phyloP scores from a whole-genome alignment of 805 yeast genomes.

The Wickerhamomyces kurtzmanii region DNA sequence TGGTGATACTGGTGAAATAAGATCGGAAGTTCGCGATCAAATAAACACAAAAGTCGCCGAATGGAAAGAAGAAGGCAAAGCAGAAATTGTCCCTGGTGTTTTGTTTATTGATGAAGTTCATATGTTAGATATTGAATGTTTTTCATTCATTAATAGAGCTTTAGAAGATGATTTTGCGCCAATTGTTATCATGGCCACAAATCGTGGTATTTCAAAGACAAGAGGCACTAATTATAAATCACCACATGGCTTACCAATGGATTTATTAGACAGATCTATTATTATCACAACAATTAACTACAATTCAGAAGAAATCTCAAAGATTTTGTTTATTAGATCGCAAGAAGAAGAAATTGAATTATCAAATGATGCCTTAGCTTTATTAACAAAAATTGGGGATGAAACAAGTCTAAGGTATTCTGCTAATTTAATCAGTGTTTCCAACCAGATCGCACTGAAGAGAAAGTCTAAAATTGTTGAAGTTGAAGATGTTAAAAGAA shows the following conservation, averaged over 20 bases:
- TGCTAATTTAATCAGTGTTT: slow-evolving; percentile 80
- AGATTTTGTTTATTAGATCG: slow-evolving; percentile 82
- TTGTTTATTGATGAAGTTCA: slow-evolving; percentile 96
- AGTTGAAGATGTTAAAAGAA: slow-evolving; percentile 76
- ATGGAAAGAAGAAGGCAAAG: slow-evolving; percentile 99
- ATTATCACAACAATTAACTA: slow-evolving; percentile 83
- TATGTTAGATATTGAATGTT: slow-evolving; percentile 96
- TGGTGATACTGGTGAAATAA: slow-evolving; percentile 96
- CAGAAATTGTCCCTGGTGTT: slow-evolving; percentile 96
- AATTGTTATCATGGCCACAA: slow-evolving; percentile 95
- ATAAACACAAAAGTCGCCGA: slow-evolving; percentile 95
- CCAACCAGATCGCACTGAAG: slow-evolving; percentile 78
- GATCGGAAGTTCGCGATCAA: slow-evolving; percentile 92
- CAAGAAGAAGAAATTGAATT: slow-evolving; percentile 90
- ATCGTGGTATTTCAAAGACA: slow-evolving; percentile 88
- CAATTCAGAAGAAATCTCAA: slow-evolving; percentile 72
- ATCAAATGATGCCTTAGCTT: slow-evolving; percentile 70
- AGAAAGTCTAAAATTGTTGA: slow-evolving; percentile 68
- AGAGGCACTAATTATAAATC: slow-evolving; percentile 91
- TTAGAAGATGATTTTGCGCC: slow-evolving; percentile 96
- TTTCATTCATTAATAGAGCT: slow-evolving; percentile 91
- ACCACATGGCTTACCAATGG: slow-evolving; percentile 97
- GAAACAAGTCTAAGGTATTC: slow-evolving; percentile 92
- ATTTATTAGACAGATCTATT: slow-evolving; percentile 86
- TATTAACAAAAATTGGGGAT: slow-evolving; percentile 80